Base-by-base conservation (phyloP, 768 basidiomycete species). In the Dendrothele bispora region DNA sequence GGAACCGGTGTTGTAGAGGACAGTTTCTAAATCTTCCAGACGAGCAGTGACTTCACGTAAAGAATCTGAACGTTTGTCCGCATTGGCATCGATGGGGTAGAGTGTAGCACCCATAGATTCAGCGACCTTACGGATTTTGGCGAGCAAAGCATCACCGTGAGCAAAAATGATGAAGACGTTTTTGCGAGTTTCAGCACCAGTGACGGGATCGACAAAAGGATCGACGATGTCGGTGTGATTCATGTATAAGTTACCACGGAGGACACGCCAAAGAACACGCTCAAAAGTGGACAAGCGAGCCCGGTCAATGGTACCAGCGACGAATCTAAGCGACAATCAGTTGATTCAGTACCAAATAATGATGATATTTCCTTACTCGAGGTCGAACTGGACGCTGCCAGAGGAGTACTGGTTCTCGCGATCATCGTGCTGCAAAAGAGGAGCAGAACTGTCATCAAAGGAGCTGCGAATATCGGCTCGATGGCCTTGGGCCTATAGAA, bases 131-230 rank as follows among this genome's bases (percentile, higher is more conserved):
- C 95, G 90, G 61, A 99, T 98, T 78, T 98, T 99, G 53, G 91
- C 80, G 24, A 99, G 82, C 18, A 98, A 74, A 17, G 88, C 84
- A 30, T 91, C 86, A 15, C 97, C 97, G 57, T 99, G 95, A 0
- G 97, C 97, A 58, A 99, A 99, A 62, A 99, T 98, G 71, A 99
- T 95, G 74, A 99, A 99, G 32, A 98, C 97, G 59, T 98, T 94
- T 80, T 98, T 99, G 73, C 89, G 83, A 18, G 88, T 89, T 71
- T 95, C 90, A 17, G 70, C 73, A 28, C 86, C 88, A 0, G 90
- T 90, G 18, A 75, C 77, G 12, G 94, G 88, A 62, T 98, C 92
- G 48, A 92, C 77, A 59, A 98, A 97, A 5, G 92, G 88, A 55
- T 95, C 91, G 30, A 80, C 77, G 56, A 99, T 98, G 67, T 98